phyloP scores from a whole-genome alignment of 164 flowering plant species.

The Macadamia tetraphylla region DNA sequence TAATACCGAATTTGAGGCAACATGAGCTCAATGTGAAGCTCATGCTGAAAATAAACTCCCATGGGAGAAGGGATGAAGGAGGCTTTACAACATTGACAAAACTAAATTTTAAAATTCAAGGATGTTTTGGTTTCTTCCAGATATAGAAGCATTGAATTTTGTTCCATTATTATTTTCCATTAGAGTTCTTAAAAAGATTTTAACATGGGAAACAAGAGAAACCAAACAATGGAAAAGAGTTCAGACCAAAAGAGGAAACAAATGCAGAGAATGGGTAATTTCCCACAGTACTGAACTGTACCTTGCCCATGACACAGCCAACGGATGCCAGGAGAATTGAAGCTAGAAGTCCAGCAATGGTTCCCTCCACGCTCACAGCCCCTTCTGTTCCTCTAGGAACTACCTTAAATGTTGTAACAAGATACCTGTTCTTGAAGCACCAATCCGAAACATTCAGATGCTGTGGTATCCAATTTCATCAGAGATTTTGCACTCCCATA shows the following conservation, averaged over 20 bases:
- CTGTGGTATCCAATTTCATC: slow-evolving; percentile 1
- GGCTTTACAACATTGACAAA: too few relatives aligned
- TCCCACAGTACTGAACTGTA: slow-evolving; percentile 14
- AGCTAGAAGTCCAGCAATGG: slow-evolving; percentile 81
- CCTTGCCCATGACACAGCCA: slow-evolving; percentile 67
- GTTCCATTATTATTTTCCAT: too few relatives aligned
- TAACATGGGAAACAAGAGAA: too few relatives aligned
- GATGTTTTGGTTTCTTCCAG: too few relatives aligned
- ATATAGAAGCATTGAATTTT: too few relatives aligned
- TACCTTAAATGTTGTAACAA: slow-evolving; percentile 80
- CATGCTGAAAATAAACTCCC: too few relatives aligned
- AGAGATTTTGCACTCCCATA: slow-evolving; percentile 3
- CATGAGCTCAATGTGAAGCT: too few relatives aligned
- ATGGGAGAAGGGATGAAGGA: too few relatives aligned
- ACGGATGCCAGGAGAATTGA: slow-evolving; percentile 64
- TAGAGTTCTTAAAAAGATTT: too few relatives aligned
- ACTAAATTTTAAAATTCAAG: too few relatives aligned
- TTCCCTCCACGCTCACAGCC: slow-evolving; percentile 94
- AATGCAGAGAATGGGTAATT: background rate
- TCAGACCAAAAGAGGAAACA: background rate
- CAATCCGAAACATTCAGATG: slow-evolving; percentile 13
- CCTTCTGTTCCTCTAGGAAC: slow-evolving; percentile 98
- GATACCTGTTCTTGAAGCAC: slow-evolving; percentile 51
- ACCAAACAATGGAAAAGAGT: too few relatives aligned
- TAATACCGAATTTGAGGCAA: too few relatives aligned